Base-by-base conservation (phyloP, 306 rosid genomes). In the Sophora flavescens region DNA sequence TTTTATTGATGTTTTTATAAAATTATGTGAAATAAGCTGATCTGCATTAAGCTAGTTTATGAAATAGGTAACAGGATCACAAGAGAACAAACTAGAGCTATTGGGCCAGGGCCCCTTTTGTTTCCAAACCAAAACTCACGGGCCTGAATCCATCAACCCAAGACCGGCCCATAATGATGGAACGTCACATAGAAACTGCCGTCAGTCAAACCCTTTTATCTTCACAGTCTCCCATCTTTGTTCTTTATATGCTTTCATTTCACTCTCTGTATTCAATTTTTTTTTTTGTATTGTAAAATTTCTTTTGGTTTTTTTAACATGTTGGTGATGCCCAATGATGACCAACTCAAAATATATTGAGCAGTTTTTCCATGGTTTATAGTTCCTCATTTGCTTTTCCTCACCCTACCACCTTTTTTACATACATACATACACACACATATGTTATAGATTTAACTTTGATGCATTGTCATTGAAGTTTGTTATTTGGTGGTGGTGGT, bases 281-380 rank as follows among this genome's bases (percentile, higher is more conserved):
- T 45, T 16, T 26, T 6, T 22, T 22, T 14, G 2, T 3, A 22
- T 22, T 22, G 22, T 22, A 22, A 22, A 22, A 22, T 22, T 22
- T 22, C 22, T 22, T 22, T 22, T 22, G 22, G 22, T 0, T 22
- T 22, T 22, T 5, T 15, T 47, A 47, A 41, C 13, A 3, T 47
- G 52, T 17, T 35, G 66, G n/a, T 51, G 39, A 14, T 50, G 80
- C 84, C 62, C 78, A n/a, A 66, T 85, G 89, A 79, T 86, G 89
- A 18, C 41, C 4, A 67, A 63, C 48, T 59, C 72, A 75, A 75
- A 75, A 57, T 59, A 35, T 39, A 67, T 15, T 56, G 77, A 76
- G 73, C 76, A 72, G 84, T 44, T 78, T 10, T 3, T 39, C 73
- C 15, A 3, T 83, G 73, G 78, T 12, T 82, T 47, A 68, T 16